phyloP scores from a whole-genome alignment of 768 basidiomycete species.

The Phylloporus rhodoxanthus region DNA sequence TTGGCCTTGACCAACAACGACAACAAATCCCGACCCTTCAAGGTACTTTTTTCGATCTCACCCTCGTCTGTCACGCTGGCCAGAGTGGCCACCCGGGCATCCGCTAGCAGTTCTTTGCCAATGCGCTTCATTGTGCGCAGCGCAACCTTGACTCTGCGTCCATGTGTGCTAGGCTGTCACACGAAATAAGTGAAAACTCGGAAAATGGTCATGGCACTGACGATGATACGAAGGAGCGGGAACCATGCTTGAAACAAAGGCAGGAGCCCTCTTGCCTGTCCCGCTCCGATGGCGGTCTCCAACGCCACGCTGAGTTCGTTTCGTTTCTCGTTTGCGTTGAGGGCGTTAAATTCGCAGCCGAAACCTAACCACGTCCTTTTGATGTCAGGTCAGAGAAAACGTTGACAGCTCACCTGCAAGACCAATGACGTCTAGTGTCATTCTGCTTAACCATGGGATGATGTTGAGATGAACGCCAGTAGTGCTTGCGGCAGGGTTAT shows the following conservation, averaged over 20 bases:
- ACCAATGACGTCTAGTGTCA: not conserved
- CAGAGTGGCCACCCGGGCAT: conserved; percentile 17
- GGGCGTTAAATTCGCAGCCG: not conserved
- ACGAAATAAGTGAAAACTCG: not conserved
- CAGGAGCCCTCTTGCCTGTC: not conserved
- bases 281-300: not conserved
- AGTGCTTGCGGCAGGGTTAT: not conserved
- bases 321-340: not conserved
- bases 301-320: not conserved
- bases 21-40: conserved; percentile 48
- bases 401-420: not conserved
- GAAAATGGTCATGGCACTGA: not conserved
- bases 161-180: not conserved
- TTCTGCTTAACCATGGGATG: not conserved
- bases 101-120: not conserved
- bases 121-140: not conserved
- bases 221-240: not conserved
- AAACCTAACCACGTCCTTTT: not conserved
- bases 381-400: not conserved
- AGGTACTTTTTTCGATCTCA: conserved; percentile 30
- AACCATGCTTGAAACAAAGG: not conserved
- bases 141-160: not conserved
- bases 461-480: not conserved
- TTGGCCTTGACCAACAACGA: conserved; percentile 38
- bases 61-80: conserved; percentile 22